A percentile compares a stretch with the other conserved stretches of the same genome.
phyloP scores from a whole-genome alignment of 169 alveolate genomes.

The Plasmodium cynomolgi region DNA sequence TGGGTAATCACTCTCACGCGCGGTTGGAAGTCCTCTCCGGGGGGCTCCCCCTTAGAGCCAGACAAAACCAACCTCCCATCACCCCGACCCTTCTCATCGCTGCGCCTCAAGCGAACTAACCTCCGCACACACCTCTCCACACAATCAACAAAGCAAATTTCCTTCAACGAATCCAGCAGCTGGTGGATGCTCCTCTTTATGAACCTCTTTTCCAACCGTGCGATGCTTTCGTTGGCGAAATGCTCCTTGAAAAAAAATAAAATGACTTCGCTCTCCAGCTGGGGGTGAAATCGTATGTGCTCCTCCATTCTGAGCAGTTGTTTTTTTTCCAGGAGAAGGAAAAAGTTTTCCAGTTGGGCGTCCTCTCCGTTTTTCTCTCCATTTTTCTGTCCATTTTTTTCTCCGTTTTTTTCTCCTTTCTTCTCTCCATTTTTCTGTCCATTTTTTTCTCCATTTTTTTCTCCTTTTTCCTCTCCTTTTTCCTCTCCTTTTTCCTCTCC shows the following conservation, averaged over 20 bases:
- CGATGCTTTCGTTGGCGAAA: constrained; percentile 26
- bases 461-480: background rate
- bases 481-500: background rate
- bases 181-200: constrained; percentile 10
- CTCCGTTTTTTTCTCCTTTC: background rate
- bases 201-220: background rate
- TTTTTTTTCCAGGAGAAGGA: constrained; percentile 2
- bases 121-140: constrained; percentile 5
- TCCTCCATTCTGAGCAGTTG: background rate
- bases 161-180: constrained; percentile 34
- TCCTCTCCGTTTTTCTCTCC: background rate
- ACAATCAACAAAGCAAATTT: constrained; percentile 34
- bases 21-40: background rate
- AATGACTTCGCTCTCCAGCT: constrained; percentile 27
- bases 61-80: background rate
- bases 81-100: background rate
- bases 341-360: background rate
- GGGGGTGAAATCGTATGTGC: constrained; percentile 14
- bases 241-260: constrained; percentile 53
- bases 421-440: no score
- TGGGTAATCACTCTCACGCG: constrained; percentile 15
- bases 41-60: background rate
- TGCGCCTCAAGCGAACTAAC: background rate
- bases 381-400: background rate
- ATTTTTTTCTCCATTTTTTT: no score